Evolutionary conservation across 305 asterid genomes (phyloP), one percentile per base, ranked within the genome.

Genomic region (Salvia sclarea): DNA sequence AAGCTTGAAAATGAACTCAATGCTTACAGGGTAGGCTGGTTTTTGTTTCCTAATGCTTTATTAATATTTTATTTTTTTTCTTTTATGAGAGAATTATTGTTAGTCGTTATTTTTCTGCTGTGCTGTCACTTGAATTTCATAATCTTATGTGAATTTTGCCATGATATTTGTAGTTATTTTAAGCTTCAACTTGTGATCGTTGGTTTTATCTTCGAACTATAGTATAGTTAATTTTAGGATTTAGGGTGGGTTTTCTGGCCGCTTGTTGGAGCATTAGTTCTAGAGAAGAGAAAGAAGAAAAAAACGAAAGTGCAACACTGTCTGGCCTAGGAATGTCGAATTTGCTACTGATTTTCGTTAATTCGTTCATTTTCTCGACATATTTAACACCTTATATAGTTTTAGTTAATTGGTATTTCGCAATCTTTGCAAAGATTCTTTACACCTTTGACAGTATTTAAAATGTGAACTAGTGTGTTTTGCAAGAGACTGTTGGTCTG

Each of bases 1-100:
- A 91, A 88, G 85, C 96, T 94, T 47, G 99, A 94, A 69, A 85
- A 84, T 24, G 99, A 94, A 76, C 96, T 93, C 61, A 90, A 86
- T 75, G 96, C 96, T 60, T 93, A 88, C 76, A 81, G 94, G 93
- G 97, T 94, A 83, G 8, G 11, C 48, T 75, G 66, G 57, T 43
- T 54, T 16, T 12, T 52, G 6, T 30, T 38, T 40, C 9, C 45
- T 0, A 33, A 17, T 22, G 11, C 35, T 47, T 6, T 33, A 0
- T 28, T 7, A n/a, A 1, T n/a, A 0, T 25, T 3, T 14, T 1
- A 12, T 54, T 8, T 37, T 28, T 41, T n/a, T 6, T 0, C n/a
- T 56, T 37, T 53, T 38, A 31, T 9, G 3, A 38, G 2, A 9
- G 13, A 9, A 11, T 35, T 38, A 12, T 38, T 7, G 44, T 38